A percentile compares a stretch with the other conserved stretches of the same genome.
phyloP scores from a whole-genome alignment of 768 basidiomycete species.

The Suillus luteus region DNA sequence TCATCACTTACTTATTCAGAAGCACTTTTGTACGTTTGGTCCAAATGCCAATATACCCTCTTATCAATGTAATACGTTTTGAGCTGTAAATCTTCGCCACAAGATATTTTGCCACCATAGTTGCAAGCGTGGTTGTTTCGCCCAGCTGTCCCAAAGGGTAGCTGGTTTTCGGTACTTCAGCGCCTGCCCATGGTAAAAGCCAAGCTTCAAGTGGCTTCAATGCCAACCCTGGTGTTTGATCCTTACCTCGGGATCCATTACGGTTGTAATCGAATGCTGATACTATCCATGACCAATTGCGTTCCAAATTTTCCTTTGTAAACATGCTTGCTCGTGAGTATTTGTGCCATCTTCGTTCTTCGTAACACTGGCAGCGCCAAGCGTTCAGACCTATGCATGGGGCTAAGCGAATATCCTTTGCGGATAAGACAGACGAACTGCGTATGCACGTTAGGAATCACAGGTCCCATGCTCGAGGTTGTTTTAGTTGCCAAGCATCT shows the following conservation, averaged over 20 bases:
- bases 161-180: not conserved
- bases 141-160: not conserved
- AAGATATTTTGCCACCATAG: not conserved
- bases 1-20: not conserved
- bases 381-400: not conserved
- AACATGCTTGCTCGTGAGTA: not conserved
- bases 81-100: too few relatives aligned
- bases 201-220: not conserved
- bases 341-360: not conserved
- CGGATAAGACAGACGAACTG: not conserved
- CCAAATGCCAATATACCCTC: not conserved
- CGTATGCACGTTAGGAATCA: too few relatives aligned
- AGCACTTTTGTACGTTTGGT: not conserved
- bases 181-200: not conserved
- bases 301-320: too few relatives aligned
- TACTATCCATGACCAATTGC: not conserved
- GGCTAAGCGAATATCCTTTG: not conserved
- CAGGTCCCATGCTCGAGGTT: too few relatives aligned
- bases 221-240: not conserved
- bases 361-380: not conserved
- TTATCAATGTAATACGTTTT: not conserved
- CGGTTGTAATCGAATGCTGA: not conserved
- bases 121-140: not conserved
- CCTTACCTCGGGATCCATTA: not conserved
- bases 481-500: too few relatives aligned